These are phyloP conservation scores for Chionographis japonica DNA, from an alignment of 106 monocot species.

Conservation along the genomic window DNA sequence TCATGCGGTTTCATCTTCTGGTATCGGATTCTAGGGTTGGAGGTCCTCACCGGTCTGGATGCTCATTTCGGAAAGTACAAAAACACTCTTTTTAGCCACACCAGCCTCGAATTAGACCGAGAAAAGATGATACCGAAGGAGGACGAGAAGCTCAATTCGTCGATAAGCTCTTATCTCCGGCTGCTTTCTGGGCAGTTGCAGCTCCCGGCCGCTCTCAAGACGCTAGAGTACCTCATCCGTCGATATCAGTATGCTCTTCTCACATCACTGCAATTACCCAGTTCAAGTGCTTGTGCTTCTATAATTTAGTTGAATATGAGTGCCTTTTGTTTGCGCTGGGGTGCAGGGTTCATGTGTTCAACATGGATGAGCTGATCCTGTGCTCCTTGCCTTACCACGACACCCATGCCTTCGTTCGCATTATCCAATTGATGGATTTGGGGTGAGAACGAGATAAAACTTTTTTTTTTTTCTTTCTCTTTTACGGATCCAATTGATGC, in stretches of 20 bases:
- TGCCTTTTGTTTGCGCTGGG: slow-evolving; percentile 3
- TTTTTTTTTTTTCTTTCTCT: too few relatives aligned
- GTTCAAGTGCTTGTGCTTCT: neutral
- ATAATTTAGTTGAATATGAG: neutral
- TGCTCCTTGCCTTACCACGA: slow-evolving; percentile 85
- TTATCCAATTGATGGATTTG: slow-evolving; percentile 72
- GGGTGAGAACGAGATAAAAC: slow-evolving; percentile 39
- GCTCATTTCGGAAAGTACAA: slow-evolving; percentile 49
- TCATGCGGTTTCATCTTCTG: neutral
- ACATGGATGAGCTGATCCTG: slow-evolving; percentile 71
- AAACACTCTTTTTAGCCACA: slow-evolving; percentile 63
- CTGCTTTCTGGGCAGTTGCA: slow-evolving; percentile 70
- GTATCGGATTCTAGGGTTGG: slow-evolving; percentile 47
- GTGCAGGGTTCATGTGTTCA: slow-evolving; percentile 78
- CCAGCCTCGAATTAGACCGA: slow-evolving; percentile 64
- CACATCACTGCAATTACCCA: neutral
- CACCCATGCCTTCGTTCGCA: slow-evolving; percentile 68
- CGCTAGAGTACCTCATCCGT: slow-evolving; percentile 86
- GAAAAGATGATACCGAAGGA: slow-evolving; percentile 71
- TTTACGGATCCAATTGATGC: too few relatives aligned
- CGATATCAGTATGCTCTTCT: slow-evolving; percentile 59
- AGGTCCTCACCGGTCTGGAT: slow-evolving; percentile 49
- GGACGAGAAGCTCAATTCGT: slow-evolving; percentile 61
- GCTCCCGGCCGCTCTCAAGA: slow-evolving; percentile 56
- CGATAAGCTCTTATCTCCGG: slow-evolving; percentile 58